Conservation (phyloP, 2,329 filamentous ascomycete species). For the Fusarium avenaceum region DNA sequence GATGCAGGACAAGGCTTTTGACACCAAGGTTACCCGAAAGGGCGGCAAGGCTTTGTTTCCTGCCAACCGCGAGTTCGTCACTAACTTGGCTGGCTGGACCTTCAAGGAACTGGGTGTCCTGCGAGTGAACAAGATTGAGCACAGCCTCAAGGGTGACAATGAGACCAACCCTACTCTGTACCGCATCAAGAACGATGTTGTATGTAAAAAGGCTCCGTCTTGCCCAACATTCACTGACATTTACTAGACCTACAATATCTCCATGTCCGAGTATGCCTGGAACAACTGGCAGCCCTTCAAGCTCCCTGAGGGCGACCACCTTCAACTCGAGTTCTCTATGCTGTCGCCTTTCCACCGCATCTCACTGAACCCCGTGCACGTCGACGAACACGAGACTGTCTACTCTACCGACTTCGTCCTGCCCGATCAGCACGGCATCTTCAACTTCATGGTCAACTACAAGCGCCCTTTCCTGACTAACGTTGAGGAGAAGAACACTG, state of each 20-base stretch:
- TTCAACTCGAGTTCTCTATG: conserved; percentile 99
- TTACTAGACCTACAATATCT: conserved; percentile 83
- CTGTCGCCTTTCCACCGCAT: conserved; percentile 97
- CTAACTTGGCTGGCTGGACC: conserved; percentile 90
- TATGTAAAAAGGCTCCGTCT: conserved; percentile 61
- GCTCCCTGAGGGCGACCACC: conserved; percentile 75
- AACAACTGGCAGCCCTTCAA: conserved; percentile 82
- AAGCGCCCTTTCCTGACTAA: conserved; percentile 92
- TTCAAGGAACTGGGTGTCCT: conserved; percentile 95
- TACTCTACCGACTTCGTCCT: conserved; percentile 83
- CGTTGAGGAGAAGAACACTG: conserved; percentile 93
- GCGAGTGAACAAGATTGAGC: conserved; percentile 84
- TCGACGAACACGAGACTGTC: conserved; percentile 76
- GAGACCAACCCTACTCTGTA: conserved; percentile 88
- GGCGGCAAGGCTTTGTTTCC: conserved; percentile 69
- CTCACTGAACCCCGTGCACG: conserved; percentile 70
- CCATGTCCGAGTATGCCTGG: conserved; percentile 85
- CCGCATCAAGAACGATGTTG: conserved; percentile 95
- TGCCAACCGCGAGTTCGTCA: conserved; percentile 86
- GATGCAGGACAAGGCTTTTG: conserved; percentile 90
- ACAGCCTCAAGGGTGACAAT: conserved; percentile 71
- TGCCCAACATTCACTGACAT: conserved; percentile 44
- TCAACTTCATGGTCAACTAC: conserved; percentile 98
- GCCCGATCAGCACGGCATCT: conserved; percentile 98
- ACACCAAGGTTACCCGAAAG: conserved; percentile 78